Conservation (phyloP, 129 eudicot species). For the Tagetes patula region DNA sequence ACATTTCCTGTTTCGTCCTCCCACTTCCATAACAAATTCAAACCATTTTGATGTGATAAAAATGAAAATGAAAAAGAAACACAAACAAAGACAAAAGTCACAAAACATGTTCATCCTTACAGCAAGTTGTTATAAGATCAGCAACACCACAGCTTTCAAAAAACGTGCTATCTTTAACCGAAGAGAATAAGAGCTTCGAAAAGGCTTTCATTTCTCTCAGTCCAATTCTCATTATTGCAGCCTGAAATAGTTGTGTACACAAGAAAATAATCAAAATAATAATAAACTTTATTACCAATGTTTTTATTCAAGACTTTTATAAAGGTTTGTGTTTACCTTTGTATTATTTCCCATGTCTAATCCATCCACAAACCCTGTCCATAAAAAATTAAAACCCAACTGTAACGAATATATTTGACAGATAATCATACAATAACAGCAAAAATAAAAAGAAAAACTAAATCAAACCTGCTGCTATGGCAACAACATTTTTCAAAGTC, state of each 20-base stretch:
- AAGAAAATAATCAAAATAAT: conserved; percentile 25
- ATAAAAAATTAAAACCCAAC: conserved; percentile 4
- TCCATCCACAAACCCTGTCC: conserved; percentile 93
- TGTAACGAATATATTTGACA: background rate
- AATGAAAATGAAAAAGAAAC: background rate
- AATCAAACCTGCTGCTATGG: conserved; percentile 87
- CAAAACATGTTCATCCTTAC: conserved; percentile 44
- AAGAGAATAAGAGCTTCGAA: conserved; percentile 87
- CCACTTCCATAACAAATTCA: conserved; percentile 53
- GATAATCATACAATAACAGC: conserved; percentile 1
- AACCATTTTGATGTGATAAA: background rate
- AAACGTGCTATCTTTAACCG: conserved; percentile 88
- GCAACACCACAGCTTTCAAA: conserved; percentile 99
- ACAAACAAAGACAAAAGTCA: no score
- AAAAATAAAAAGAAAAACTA: background rate
- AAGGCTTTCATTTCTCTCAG: conserved; percentile 95
- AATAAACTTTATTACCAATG: background rate
- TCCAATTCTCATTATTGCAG: conserved; percentile 99
- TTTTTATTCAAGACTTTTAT: background rate
- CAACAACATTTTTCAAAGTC: conserved; percentile 94
- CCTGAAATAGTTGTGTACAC: conserved; percentile 42
- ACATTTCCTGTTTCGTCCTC: conserved; percentile 96
- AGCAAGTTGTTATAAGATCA: conserved; percentile 94
- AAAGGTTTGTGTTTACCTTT: conserved; percentile 53
- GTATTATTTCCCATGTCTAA: conserved; percentile 98